Evolutionary conservation across 331 rosid species (phyloP).

Genomic region (Quercus phellos): DNA sequence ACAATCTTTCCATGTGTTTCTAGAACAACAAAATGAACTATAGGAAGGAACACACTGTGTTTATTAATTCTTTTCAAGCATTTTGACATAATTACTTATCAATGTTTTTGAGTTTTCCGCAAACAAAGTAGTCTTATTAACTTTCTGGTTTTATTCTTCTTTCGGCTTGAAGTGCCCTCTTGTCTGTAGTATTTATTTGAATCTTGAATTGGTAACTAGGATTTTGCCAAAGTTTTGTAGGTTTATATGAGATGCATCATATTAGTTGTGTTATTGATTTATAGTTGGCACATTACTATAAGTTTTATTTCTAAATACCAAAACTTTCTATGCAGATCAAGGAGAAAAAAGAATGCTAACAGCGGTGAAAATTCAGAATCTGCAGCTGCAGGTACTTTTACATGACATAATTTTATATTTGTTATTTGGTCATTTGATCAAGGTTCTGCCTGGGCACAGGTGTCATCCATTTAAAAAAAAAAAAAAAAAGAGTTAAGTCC

Average conservation of each 20-base stretch:
- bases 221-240: background rate
- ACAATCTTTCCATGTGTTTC: too few relatives aligned
- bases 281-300: background rate
- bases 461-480: background rate
- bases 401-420: background rate
- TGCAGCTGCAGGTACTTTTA: constrained; percentile 53
- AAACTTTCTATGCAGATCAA: constrained; percentile 54
- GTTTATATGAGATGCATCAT: background rate
- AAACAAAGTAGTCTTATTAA: too few relatives aligned
- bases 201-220: too few relatives aligned
- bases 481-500: background rate
- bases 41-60: too few relatives aligned
- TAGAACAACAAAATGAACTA: too few relatives aligned
- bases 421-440: background rate
- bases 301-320: constrained; percentile 18
- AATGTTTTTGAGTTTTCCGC: too few relatives aligned
- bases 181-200: too few relatives aligned
- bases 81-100: too few relatives aligned
- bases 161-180: too few relatives aligned
- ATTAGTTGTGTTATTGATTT: background rate
- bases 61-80: too few relatives aligned
- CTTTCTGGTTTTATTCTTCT: too few relatives aligned
- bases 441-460: background rate
- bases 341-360: constrained; percentile 85
- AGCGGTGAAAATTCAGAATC: constrained; percentile 84